Percentiles rank a stretch among this genome's conserved stretches.
Conservation (phyloP, 768 basidiomycete species). For the Favolaschia claudopus region DNA sequence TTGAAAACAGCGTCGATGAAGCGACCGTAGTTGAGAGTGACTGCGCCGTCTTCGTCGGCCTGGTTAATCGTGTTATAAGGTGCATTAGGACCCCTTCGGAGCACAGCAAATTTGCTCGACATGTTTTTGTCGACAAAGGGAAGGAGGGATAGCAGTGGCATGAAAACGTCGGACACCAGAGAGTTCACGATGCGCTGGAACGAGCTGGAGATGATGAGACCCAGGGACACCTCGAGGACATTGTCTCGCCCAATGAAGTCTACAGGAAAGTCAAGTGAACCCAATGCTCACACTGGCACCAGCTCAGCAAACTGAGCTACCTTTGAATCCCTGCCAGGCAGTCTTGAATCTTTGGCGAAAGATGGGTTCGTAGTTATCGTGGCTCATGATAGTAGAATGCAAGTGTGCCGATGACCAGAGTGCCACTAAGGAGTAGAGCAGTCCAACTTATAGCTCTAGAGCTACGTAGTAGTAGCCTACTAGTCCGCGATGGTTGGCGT, state of each 20-base stretch:
- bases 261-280: neutral
- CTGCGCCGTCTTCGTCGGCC: conserved; percentile 51
- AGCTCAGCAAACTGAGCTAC: no score
- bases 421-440: no score
- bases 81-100: conserved; percentile 41
- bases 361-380: neutral
- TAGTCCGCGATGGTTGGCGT: no score
- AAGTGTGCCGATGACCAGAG: no score
- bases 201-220: conserved; percentile 49
- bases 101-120: conserved; percentile 50
- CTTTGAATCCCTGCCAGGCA: neutral
- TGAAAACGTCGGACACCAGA: conserved; percentile 49
- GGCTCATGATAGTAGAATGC: neutral
- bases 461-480: no score
- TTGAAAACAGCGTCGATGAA: conserved; percentile 48
- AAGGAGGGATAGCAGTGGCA: conserved; percentile 50
- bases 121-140: conserved; percentile 53
- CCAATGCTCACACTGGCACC: no score
- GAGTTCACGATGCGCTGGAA: conserved; percentile 52
- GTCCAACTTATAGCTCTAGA: no score
- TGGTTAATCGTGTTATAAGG: conserved; percentile 52
- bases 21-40: conserved; percentile 46
- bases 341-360: neutral
- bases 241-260: conserved; percentile 48
- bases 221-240: conserved; percentile 55